phyloP scores from a whole-genome alignment of 192 early-diverging fungal species.

The Coemansia sp. region DNA sequence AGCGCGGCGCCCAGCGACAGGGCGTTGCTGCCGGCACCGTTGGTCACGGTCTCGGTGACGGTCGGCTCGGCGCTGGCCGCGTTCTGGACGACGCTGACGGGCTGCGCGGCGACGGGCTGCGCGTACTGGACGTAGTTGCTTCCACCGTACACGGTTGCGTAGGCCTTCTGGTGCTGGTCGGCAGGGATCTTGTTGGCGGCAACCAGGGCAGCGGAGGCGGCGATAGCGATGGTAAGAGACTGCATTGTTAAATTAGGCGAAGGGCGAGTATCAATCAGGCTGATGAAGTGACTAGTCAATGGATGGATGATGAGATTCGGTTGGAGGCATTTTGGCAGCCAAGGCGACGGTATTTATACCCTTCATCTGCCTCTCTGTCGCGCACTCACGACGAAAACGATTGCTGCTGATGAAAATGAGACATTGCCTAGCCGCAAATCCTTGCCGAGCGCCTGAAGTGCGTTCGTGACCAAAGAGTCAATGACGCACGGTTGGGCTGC shows the following conservation, averaged over 20 bases:
- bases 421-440: too few relatives aligned
- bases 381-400: too few relatives aligned
- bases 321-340: background rate
- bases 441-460: too few relatives aligned
- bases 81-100: slow-evolving; percentile 38
- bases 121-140: background rate
- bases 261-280: background rate
- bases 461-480: too few relatives aligned
- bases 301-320: background rate
- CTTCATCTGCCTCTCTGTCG: too few relatives aligned
- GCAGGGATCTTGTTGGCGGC: slow-evolving; percentile 18
- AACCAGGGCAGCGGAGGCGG: slow-evolving; percentile 20
- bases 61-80: slow-evolving; percentile 29
- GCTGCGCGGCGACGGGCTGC: slow-evolving; percentile 7
- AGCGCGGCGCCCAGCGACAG: slow-evolving; percentile 26
- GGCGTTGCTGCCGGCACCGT: slow-evolving; percentile 34
- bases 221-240: slow-evolving; percentile 21
- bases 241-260: slow-evolving; percentile 24
- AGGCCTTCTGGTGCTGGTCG: slow-evolving; percentile 32
- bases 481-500: too few relatives aligned
- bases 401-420: too few relatives aligned
- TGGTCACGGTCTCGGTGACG: slow-evolving; percentile 34
- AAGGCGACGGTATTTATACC: background rate
- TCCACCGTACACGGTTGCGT: slow-evolving; percentile 23
- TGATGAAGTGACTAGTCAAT: slow-evolving; percentile 3